These are phyloP conservation scores for Candida corydali DNA, from an alignment of 805 yeast species.

Conservation along the genomic window DNA sequence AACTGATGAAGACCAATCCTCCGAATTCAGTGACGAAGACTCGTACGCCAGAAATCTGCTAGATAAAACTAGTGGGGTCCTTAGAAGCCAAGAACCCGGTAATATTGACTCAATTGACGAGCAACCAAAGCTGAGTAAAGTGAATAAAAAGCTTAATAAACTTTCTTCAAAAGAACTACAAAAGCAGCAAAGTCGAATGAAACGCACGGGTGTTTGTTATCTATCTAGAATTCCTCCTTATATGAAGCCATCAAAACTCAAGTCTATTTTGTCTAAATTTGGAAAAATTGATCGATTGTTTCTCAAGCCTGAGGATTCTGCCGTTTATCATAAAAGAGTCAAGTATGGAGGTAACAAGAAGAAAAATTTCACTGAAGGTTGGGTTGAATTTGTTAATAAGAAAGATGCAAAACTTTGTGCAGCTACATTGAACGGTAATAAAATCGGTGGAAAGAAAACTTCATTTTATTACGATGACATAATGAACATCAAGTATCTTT, in stretches of 20 bases:
- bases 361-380: conserved; percentile 84
- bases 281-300: conserved; percentile 87
- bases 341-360: conserved; percentile 92
- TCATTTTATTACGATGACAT: conserved; percentile 92
- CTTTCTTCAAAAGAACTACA: conserved; percentile 54
- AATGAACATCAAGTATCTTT: conserved; percentile 81
- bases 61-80: too few species aligned
- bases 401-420: conserved; percentile 88
- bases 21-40: too few species aligned
- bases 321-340: conserved; percentile 60
- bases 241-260: conserved; percentile 90
- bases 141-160: conserved; percentile 44
- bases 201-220: conserved; percentile 88
- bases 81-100: too few species aligned
- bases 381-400: conserved; percentile 89
- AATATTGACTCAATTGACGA: too few species aligned
- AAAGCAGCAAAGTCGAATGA: conserved; percentile 51
- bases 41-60: too few species aligned
- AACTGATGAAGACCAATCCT: too few species aligned
- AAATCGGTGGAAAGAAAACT: conserved; percentile 87
- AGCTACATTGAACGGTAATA: conserved; percentile 79
- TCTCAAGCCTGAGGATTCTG: conserved; percentile 78
- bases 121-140: conserved; percentile 9
- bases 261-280: conserved; percentile 75
- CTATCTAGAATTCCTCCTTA: conserved; percentile 90